These are phyloP conservation scores for Penicillium fuscoglaucum DNA, from an alignment of 2,329 filamentous ascomycete genomes.

Conservation along the genomic window DNA sequence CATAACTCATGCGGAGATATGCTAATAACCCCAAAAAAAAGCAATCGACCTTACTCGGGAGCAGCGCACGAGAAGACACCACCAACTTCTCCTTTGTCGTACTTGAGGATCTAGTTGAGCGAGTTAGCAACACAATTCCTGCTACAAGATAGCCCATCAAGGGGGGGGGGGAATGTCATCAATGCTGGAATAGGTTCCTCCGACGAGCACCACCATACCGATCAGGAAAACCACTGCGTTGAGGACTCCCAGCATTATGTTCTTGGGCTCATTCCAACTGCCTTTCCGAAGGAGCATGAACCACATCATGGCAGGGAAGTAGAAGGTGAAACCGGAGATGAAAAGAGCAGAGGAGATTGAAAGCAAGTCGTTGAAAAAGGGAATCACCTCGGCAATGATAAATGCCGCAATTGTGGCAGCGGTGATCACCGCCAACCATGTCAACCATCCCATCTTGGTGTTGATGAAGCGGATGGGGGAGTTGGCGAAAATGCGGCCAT, in stretches of 20 bases:
- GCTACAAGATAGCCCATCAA: background rate
- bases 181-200: slow-evolving; percentile 70
- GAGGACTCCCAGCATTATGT: slow-evolving; percentile 54
- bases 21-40: background rate
- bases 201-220: slow-evolving; percentile 72
- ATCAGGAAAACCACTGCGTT: slow-evolving; percentile 70
- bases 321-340: slow-evolving; percentile 88
- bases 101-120: slow-evolving; percentile 58
- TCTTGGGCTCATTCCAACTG: slow-evolving; percentile 37
- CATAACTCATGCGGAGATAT: background rate
- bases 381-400: slow-evolving; percentile 80
- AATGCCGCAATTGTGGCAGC: slow-evolving; percentile 75
- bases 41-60: slow-evolving; percentile 4
- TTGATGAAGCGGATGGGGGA: slow-evolving; percentile 37
- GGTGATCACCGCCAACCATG: slow-evolving; percentile 31
- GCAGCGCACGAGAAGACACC: slow-evolving; percentile 67
- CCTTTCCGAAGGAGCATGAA: slow-evolving; percentile 30
- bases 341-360: slow-evolving; percentile 63
- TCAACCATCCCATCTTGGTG: slow-evolving; percentile 36
- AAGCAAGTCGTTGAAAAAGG: slow-evolving; percentile 71
- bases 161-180: slow-evolving; percentile 18
- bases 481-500: slow-evolving; percentile 35
- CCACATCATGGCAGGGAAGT: slow-evolving; percentile 50
- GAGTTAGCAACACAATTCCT: slow-evolving; percentile 8
- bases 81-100: slow-evolving; percentile 60